These are phyloP conservation scores for Talaromyces thailandensis DNA, from an alignment of 495 filamentous ascomycete genomes.

Conservation along the genomic window DNA sequence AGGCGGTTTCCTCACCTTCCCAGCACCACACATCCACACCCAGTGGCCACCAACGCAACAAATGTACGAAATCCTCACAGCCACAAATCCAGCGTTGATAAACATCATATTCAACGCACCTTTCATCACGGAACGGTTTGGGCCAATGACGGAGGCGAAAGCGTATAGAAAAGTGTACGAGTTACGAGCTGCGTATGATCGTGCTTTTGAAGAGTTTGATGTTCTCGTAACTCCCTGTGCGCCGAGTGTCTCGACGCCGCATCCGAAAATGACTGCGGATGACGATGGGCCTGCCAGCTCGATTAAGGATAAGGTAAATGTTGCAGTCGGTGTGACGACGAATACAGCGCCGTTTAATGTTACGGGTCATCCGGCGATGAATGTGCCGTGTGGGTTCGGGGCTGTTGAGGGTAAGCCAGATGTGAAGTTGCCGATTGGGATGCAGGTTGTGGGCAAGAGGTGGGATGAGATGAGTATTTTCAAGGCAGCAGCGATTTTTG, in stretches of 20 bases:
- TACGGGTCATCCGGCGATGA: constrained; percentile 49
- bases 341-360: constrained; percentile 51
- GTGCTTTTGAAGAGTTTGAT: constrained; percentile 29
- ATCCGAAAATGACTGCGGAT: constrained; percentile 11
- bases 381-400: constrained; percentile 44
- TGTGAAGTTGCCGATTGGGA: constrained; percentile 43
- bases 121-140: neutral
- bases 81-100: constrained; percentile 21
- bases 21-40: constrained; percentile 13
- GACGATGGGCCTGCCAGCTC: neutral
- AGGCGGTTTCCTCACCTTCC: constrained; percentile 17
- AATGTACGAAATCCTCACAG: constrained; percentile 23
- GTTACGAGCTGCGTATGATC: constrained; percentile 36
- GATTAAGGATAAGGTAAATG: constrained; percentile 26
- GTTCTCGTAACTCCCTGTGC: constrained; percentile 37
- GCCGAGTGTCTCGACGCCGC: constrained; percentile 29
- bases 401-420: constrained; percentile 29
- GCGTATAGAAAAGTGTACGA: constrained; percentile 31
- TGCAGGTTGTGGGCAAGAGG: constrained; percentile 49
- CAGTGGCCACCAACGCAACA: constrained; percentile 19
- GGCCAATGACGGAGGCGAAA: constrained; percentile 15
- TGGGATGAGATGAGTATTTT: constrained; percentile 31
- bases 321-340: constrained; percentile 35
- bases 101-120: constrained; percentile 8
- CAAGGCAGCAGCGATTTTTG: constrained; percentile 17